Evolutionary conservation across 1,284 basidiomycete genomes (phyloP), one percentile per base, ranked within the genome.

Genomic region (Porodaedalea pini): DNA sequence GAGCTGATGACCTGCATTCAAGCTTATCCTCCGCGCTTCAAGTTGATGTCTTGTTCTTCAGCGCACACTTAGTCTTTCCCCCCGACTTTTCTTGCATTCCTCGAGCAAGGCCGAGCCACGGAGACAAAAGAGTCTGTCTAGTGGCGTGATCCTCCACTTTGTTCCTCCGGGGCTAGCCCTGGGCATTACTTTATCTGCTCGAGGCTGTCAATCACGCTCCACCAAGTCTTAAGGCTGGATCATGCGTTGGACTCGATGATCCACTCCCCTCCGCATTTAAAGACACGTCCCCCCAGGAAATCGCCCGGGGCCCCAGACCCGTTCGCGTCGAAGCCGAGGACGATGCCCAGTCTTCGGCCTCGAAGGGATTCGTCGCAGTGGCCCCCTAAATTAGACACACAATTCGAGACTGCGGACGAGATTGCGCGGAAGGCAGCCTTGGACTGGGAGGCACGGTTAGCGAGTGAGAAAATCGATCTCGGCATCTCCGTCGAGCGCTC

Each of bases 391-490:
- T 11, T 51, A 13, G 53, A 54, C 37, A 21, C 21, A 17, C 25
- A 19, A 10, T 36, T 19, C 37, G 69, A 78, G 61, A 73, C 71
- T 1, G 70, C 73, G 8, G 67, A 70, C 2, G 70, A 77, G 32
- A 68, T 69, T 10, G 64, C 65, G 27, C 61, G 61, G 17, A 76
- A 81, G 11, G 54, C 79, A 6, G 71, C 75, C 43, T 68, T 70
- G 44, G 81, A 83, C 66, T 71, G 70, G 17, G 76, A 81, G 63
- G 82, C 82, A 15, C 79, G 78, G 65, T 70, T 72, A 44, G 68
- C 76, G 25, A 83, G 78, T 66, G 80, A 83, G 58, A 70, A 68
- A 8, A 85, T 85, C 64, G 82, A 85, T 66, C 71, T 69, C 32
- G 72, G 70, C 36, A 66, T 85, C 17, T 74, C 74, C 56, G 62